Evolutionary conservation across 768 basidiomycete genomes (phyloP).

Genomic region (Tubosaeta sp.): DNA sequence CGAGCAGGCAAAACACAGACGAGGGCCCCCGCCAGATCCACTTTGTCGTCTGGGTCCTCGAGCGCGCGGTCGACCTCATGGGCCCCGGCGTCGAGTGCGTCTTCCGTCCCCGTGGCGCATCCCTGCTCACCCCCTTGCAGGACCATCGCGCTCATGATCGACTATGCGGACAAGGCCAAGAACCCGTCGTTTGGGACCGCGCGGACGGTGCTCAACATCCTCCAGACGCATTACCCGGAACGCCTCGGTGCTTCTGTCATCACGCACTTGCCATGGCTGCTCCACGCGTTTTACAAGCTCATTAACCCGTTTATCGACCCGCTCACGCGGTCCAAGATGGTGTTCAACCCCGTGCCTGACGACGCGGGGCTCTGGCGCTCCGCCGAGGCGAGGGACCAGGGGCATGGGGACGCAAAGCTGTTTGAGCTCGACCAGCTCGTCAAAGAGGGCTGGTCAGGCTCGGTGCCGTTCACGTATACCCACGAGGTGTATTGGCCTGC

Average conservation of each 20-base stretch:
- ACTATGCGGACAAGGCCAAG: slow-evolving; percentile 73
- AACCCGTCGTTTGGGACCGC: slow-evolving; percentile 40
- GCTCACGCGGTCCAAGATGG: slow-evolving; percentile 67
- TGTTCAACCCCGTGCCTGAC: slow-evolving; percentile 57
- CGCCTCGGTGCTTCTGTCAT: slow-evolving; percentile 73
- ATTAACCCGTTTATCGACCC: slow-evolving; percentile 84
- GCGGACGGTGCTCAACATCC: slow-evolving; percentile 50
- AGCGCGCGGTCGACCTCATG: slow-evolving; percentile 74
- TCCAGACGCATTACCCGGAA: slow-evolving; percentile 85
- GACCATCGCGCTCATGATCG: slow-evolving; percentile 66
- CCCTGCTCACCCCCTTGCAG: slow-evolving; percentile 31
- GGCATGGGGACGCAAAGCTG: slow-evolving; percentile 29
- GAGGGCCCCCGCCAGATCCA: slow-evolving; percentile 66
- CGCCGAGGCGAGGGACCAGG: slow-evolving; percentile 19
- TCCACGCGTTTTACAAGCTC: slow-evolving; percentile 72
- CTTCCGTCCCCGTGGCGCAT: slow-evolving; percentile 25
- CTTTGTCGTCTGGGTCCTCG: slow-evolving; percentile 72
- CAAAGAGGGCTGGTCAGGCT: slow-evolving; percentile 66
- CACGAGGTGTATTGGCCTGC: slow-evolving; percentile 75
- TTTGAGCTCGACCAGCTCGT: slow-evolving; percentile 71
- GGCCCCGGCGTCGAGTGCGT: slow-evolving; percentile 77
- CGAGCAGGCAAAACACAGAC: slow-evolving; percentile 73
- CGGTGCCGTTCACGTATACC: slow-evolving; percentile 60
- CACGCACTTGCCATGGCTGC: slow-evolving; percentile 75
- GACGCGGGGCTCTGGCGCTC: slow-evolving; percentile 26